A percentile compares a stretch with the other conserved stretches of the same genome.
Conservation (phyloP, 768 basidiomycete species). For the Rhodotorula sphaerocarpa region DNA sequence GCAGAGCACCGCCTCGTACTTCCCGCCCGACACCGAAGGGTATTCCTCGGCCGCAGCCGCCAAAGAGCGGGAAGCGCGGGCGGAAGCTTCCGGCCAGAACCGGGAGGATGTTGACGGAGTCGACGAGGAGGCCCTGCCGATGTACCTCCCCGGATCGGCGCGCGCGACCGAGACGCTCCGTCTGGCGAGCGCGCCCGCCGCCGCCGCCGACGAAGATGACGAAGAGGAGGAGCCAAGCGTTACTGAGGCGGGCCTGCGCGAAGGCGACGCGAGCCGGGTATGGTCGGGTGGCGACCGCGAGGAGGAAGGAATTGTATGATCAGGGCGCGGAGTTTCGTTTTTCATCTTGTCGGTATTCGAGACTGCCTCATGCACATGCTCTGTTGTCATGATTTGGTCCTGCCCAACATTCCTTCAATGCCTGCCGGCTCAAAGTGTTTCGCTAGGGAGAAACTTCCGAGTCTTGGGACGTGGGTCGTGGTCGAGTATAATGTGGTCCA, state of each 20-base stretch:
- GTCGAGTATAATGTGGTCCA: no score
- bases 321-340: no score
- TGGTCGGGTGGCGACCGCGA: not conserved
- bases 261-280: not conserved
- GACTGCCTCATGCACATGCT: no score
- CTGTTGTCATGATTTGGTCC: no score
- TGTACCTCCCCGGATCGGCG: conserved; percentile 2
- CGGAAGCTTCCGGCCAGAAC: not conserved
- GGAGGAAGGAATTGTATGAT: not conserved
- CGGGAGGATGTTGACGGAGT: not conserved
- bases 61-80: conserved; percentile 11
- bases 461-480: no score
- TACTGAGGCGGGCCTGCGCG: no score
- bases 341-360: no score
- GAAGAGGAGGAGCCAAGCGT: not conserved
- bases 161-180: not conserved
- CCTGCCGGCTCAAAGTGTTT: no score
- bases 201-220: not conserved
- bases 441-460: no score
- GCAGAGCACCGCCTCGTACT: not conserved
- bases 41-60: not conserved
- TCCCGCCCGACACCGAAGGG: no score
- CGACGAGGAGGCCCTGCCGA: conserved; percentile 1
- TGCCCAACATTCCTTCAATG: no score
- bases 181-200: conserved; percentile 14